Base-by-base conservation (phyloP, 2,329 filamentous ascomycete species). In the Clonostachys solani region DNA sequence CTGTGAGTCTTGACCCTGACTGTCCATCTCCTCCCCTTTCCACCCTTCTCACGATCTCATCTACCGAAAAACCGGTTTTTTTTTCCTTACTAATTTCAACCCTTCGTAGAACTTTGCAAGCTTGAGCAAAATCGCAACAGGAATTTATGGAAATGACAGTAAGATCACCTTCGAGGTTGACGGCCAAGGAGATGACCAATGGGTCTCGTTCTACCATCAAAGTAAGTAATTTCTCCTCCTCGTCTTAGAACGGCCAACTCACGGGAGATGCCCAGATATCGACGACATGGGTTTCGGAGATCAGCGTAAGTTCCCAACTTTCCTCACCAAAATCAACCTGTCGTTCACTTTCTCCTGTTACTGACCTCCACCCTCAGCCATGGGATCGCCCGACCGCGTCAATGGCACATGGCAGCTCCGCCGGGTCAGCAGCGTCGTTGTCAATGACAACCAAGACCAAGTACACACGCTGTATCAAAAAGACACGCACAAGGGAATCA, bases 231-330 rank as follows among this genome's bases (percentile, higher is more conserved):
- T 3, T 16, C 4, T n/a, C 4, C n/a, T 2, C 12, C 6, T 2
- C 2, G 6, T 42, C 18, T 9, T 5, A 3, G 13, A 44, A 23
- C 34, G 12, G 16, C 16, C 43, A 40, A 46, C 35, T 17, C 12
- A 12, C 37, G 12, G 10, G 38, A 18, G 19, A 18, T 15, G 40
- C 6, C 1, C 5, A 61, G 59, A 82, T 58, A 81, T 68, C 3
- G 79, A 82, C 44, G 79, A 82, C 49, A 80, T 81, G 75, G 79
- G 78, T 4, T 83, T 78, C 47, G 79, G 79, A 1, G 73, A 75
- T 45, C 71, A 74, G 49, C 72, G 62, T 65, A 56, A 63, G 60
- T 55, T 19, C 33, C 23, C 34, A 36, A 2, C n/a, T 12, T 13
- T n/a, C 3, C 15, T 6, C 50, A 16, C 15, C 13, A 23, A 42